Evolutionary conservation across 352 stramenopile species (phyloP).

Genomic region (Globisporangium cylindrosporum): DNA sequence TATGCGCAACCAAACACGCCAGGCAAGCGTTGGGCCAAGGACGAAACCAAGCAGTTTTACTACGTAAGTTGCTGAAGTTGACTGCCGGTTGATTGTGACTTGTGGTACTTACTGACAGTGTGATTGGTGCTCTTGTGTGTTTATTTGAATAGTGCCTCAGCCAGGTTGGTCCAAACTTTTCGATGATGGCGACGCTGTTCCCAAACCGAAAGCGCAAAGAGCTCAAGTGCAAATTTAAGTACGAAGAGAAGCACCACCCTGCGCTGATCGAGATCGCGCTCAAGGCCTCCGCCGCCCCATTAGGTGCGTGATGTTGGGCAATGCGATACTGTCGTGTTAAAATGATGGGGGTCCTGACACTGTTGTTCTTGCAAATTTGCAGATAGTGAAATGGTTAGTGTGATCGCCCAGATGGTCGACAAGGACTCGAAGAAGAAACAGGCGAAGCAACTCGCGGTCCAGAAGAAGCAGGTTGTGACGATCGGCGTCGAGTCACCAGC

Average conservation of each 20-base stretch:
- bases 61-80: slow-evolving; percentile 41
- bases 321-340: neutral
- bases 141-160: slow-evolving; percentile 49
- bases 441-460: slow-evolving; percentile 26
- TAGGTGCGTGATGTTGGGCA: slow-evolving; percentile 25
- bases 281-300: slow-evolving; percentile 57
- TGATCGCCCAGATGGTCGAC: slow-evolving; percentile 77
- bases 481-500: slow-evolving; percentile 25
- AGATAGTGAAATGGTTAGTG: slow-evolving; percentile 81
- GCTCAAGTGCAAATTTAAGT: slow-evolving; percentile 88
- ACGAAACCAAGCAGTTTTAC: slow-evolving; percentile 88
- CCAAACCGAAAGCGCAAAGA: slow-evolving; percentile 78
- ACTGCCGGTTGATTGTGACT: neutral
- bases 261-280: slow-evolving; percentile 79
- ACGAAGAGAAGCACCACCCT: slow-evolving; percentile 77
- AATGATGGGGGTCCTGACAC: neutral
- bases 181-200: slow-evolving; percentile 85
- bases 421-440: slow-evolving; percentile 64
- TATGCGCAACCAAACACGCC: slow-evolving; percentile 40
- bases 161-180: slow-evolving; percentile 83
- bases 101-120: slow-evolving; percentile 6
- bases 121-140: neutral
- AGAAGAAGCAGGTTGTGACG: slow-evolving; percentile 27
- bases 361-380: neutral
- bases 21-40: slow-evolving; percentile 67